Percentiles rank a stretch among this genome's conserved stretches.
These are phyloP conservation scores for Verticillium alfalfae DNA, from an alignment of 2,329 filamentous ascomycete species.

Conservation along the genomic window DNA sequence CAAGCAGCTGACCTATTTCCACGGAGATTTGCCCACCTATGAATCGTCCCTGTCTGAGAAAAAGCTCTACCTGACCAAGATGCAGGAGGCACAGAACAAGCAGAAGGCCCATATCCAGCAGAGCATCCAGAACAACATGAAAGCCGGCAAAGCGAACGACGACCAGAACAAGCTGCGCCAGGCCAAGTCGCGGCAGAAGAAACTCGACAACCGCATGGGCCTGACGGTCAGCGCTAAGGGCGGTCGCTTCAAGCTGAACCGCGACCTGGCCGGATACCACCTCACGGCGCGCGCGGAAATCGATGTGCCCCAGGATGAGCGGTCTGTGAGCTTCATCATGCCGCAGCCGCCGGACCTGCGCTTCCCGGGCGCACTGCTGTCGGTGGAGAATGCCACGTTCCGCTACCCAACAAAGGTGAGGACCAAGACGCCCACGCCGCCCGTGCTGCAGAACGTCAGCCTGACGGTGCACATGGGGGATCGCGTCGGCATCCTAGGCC, in stretches of 20 bases:
- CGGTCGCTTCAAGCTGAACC: constrained; percentile 73
- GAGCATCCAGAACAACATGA: constrained; percentile 69
- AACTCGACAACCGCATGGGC: constrained; percentile 76
- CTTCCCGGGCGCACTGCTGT: constrained; percentile 70
- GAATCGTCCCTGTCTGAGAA: constrained; percentile 64
- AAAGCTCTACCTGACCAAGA: constrained; percentile 61
- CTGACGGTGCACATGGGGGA: constrained; percentile 69
- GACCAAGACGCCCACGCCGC: constrained; percentile 25
- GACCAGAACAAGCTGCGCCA: constrained; percentile 85
- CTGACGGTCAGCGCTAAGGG: constrained; percentile 68
- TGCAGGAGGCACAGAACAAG: constrained; percentile 78
- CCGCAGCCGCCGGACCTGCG: constrained; percentile 64
- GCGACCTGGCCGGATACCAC: constrained; percentile 63
- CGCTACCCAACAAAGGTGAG: constrained; percentile 41
- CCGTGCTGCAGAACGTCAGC: constrained; percentile 56
- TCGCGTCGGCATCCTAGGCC: constrained; percentile 67
- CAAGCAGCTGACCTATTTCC: constrained; percentile 66
- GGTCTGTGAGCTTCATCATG: constrained; percentile 50
- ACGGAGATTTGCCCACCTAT: constrained; percentile 68
- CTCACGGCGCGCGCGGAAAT: constrained; percentile 58
- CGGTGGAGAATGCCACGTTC: constrained; percentile 64
- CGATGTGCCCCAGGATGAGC: constrained; percentile 61
- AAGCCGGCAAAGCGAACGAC: constrained; percentile 68
- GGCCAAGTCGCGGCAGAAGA: constrained; percentile 79
- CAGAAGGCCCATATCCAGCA: constrained; percentile 78